A percentile compares a stretch with the other conserved stretches of the same genome.
Conservation (phyloP, 129 eudicot genomes). For the Silybum marianum region DNA sequence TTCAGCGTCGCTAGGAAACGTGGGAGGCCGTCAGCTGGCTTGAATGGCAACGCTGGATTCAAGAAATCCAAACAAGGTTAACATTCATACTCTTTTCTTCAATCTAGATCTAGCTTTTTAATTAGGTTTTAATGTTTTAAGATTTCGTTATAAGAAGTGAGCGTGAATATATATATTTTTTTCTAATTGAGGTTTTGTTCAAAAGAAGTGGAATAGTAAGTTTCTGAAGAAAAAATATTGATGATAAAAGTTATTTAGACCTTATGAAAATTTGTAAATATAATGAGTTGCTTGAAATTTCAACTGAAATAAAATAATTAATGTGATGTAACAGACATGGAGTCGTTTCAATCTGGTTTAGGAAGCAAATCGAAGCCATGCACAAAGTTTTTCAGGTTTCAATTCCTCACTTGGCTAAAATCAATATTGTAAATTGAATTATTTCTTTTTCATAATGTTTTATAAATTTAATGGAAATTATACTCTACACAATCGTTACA, state of each 20-base stretch:
- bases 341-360: constrained; percentile 92
- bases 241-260: neutral
- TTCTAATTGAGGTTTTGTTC: neutral
- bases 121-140: constrained; percentile 5
- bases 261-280: constrained; percentile 21
- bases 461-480: constrained; percentile 18
- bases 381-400: constrained; percentile 99
- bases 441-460: constrained; percentile 31
- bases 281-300: constrained; percentile 34
- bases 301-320: constrained; percentile 57
- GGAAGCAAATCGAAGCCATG: constrained; percentile 99
- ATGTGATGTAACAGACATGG: constrained; percentile 93
- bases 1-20: constrained; percentile 65
- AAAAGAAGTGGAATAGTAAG: neutral
- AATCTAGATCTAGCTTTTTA: constrained; percentile 35
- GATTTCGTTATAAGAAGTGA: neutral
- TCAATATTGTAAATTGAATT: constrained; percentile 45
- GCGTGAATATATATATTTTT: neutral
- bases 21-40: constrained; percentile 47
- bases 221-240: neutral
- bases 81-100: constrained; percentile 1
- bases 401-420: constrained; percentile 73
- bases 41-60: constrained; percentile 64
- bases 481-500: constrained; percentile 12
- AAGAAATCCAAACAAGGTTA: constrained; percentile 76